phyloP scores from a whole-genome alignment of 2,329 filamentous ascomycete species.

The Cladobotryum mycophilum region DNA sequence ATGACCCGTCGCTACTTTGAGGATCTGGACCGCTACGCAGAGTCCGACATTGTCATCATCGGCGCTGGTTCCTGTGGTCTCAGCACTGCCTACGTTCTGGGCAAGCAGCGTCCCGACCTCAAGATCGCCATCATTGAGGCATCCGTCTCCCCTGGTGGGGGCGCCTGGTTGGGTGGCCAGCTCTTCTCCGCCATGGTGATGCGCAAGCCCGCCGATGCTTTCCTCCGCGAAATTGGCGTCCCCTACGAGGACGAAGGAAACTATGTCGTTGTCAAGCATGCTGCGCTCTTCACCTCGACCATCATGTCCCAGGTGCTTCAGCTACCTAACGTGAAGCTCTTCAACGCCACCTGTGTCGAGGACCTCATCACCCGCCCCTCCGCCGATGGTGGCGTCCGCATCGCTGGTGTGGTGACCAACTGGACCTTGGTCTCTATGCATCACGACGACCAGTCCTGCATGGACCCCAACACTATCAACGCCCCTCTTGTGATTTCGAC shows the following conservation, averaged over 20 bases:
- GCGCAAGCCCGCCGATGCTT: constrained; percentile 84
- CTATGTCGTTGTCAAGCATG: constrained; percentile 91
- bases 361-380: constrained; percentile 78
- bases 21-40: constrained; percentile 82
- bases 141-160: constrained; percentile 78
- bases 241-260: constrained; percentile 83
- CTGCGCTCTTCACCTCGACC: constrained; percentile 85
- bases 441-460: constrained; percentile 86
- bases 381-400: constrained; percentile 48
- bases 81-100: constrained; percentile 77
- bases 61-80: constrained; percentile 86
- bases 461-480: constrained; percentile 97
- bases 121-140: constrained; percentile 90
- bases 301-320: constrained; percentile 74
- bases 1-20: constrained; percentile 92
- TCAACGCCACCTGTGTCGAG: constrained; percentile 90
- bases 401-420: constrained; percentile 90
- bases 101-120: constrained; percentile 76
- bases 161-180: constrained; percentile 89
- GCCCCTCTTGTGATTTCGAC: constrained; percentile 83
- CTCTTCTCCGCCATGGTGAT: constrained; percentile 95
- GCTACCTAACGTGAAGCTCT: constrained; percentile 90
- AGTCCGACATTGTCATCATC: constrained; percentile 90
- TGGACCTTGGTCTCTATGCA: constrained; percentile 89
- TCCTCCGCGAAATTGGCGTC: constrained; percentile 74